Conservation (phyloP, 805 yeast genomes). For the Candida maris region DNA sequence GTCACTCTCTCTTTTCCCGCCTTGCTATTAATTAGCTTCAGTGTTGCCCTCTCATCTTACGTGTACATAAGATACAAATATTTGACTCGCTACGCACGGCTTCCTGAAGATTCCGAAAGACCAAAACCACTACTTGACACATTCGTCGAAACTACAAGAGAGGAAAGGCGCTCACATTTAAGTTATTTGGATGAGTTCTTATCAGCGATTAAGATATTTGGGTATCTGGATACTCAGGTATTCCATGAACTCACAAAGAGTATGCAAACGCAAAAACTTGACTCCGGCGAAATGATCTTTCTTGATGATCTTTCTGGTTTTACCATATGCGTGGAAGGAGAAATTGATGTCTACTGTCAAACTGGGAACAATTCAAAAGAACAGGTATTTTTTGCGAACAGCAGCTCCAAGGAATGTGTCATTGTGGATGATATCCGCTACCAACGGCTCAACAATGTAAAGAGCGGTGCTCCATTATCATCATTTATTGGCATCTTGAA, state of each 20-base stretch:
- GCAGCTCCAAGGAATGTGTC: constrained; percentile 38
- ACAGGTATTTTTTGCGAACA: constrained; percentile 25
- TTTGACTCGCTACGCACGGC: constrained; percentile 58
- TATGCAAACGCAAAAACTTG: constrained; percentile 83
- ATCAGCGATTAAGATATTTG: constrained; percentile 89
- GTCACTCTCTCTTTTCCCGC: constrained; percentile 51
- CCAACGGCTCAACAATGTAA: constrained; percentile 75
- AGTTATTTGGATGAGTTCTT: constrained; percentile 86
- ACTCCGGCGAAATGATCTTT: constrained; percentile 69
- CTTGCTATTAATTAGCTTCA: constrained; percentile 32
- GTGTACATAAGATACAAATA: constrained; percentile 58
- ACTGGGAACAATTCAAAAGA: constrained; percentile 33
- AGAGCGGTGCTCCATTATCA: constrained; percentile 80
- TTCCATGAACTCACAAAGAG: constrained; percentile 89
- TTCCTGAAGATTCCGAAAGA: constrained; percentile 42
- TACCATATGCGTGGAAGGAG: constrained; percentile 89
- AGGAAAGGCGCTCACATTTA: constrained; percentile 40
- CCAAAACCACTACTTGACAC: constrained; percentile 45
- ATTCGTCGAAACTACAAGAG: constrained; percentile 37
- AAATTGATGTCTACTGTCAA: constrained; percentile 71
- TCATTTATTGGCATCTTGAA: constrained; percentile 78
- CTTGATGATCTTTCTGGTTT: constrained; percentile 72
- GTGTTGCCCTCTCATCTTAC: constrained; percentile 36
- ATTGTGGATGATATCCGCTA: constrained; percentile 56
- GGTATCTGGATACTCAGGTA: constrained; percentile 84